A percentile compares a stretch with the other conserved stretches of the same genome.
These are phyloP conservation scores for Wallacemonas rigidus DNA, from an alignment of 208 protist species.

Conservation along the genomic window DNA sequence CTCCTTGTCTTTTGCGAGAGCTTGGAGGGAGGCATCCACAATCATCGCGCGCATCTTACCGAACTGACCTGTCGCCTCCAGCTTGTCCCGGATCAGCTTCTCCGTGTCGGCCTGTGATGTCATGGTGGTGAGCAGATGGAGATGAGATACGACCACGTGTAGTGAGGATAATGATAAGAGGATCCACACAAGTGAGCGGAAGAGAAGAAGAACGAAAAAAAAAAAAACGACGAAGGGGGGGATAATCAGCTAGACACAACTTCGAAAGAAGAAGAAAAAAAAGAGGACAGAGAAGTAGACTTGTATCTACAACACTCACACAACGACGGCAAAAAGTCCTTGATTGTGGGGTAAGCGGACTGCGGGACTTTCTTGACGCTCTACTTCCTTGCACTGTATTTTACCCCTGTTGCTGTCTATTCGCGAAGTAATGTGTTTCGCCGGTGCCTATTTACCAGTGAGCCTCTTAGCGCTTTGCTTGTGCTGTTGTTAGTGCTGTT, in stretches of 20 bases:
- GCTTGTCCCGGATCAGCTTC: conserved; percentile 64
- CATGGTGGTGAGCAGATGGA: neutral
- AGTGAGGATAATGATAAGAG: neutral
- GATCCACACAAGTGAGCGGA: neutral
- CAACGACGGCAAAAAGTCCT: neutral
- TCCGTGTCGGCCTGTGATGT: conserved; percentile 44
- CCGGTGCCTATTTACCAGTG: no score
- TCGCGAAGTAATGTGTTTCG: no score
- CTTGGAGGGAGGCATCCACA: conserved; percentile 74
- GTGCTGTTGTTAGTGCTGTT: no score
- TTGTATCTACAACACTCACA: neutral
- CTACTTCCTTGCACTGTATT: no score
- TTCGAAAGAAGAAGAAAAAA: conserved; percentile 11
- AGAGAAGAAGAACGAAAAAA: conserved; percentile 14
- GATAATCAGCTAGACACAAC: conserved; percentile 1
- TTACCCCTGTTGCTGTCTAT: no score
- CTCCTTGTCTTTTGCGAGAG: conserved; percentile 20
- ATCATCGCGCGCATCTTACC: conserved; percentile 91
- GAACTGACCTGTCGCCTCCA: conserved; percentile 76
- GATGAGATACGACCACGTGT: neutral
- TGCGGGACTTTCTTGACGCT: no score
- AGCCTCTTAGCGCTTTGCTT: no score
- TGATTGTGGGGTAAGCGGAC: neutral
- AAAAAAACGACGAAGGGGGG: conserved; percentile 7
- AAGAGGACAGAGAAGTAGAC: neutral